Percentiles rank a stretch among this genome's conserved stretches.
Conservation (phyloP, 371 early-diverging fungal genomes). For the Globomyces sp. region DNA sequence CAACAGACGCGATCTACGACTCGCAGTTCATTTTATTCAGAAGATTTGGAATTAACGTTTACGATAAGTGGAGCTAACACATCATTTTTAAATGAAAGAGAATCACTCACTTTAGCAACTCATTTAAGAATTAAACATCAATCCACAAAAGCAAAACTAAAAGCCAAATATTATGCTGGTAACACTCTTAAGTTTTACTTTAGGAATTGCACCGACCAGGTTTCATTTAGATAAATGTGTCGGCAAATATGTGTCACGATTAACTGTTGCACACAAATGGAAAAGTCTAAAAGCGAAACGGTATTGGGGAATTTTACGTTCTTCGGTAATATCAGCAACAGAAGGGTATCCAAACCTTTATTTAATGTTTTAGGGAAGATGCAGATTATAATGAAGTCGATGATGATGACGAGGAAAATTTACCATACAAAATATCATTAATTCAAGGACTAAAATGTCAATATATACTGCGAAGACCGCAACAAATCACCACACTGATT, state of each 20-base stretch:
- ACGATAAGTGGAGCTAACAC: too few species aligned
- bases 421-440: background rate
- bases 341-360: background rate
- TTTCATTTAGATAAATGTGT: slow-evolving; percentile 6
- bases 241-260: slow-evolving; percentile 8
- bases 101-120: background rate
- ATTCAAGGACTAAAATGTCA: slow-evolving; percentile 4
- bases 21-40: too few species aligned
- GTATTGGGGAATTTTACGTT: background rate
- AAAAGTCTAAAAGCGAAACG: background rate
- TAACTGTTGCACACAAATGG: slow-evolving; percentile 7
- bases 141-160: background rate
- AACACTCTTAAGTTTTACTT: too few species aligned
- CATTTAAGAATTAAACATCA: background rate
- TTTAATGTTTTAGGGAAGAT: background rate
- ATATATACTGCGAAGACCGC: background rate
- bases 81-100: background rate
- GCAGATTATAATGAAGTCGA: background rate
- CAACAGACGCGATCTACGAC: too few species aligned
- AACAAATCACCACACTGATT: slow-evolving; percentile 4
- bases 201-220: slow-evolving; percentile 10
- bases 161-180: background rate
- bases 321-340: background rate
- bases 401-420: background rate
- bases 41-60: too few species aligned